Percentiles rank a stretch among this genome's conserved stretches.
phyloP scores from a whole-genome alignment of 2,329 filamentous ascomycete species.

The Rugonectria rugulosa region DNA sequence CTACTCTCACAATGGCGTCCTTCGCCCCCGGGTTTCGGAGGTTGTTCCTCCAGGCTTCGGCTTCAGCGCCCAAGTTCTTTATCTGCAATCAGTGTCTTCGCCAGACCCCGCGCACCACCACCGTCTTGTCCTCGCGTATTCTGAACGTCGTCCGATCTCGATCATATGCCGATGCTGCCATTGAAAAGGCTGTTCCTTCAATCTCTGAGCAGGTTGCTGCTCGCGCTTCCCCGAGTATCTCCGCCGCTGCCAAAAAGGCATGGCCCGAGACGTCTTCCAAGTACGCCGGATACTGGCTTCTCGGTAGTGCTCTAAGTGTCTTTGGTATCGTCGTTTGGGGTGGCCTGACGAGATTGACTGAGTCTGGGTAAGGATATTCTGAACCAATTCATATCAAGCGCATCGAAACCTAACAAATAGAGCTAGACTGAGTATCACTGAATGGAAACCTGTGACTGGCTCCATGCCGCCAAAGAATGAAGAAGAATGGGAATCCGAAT shows the following conservation, averaged over 20 bases:
- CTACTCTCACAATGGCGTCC: conserved; percentile 48
- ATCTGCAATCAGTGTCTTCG: conserved; percentile 60
- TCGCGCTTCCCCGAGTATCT: conserved; percentile 31
- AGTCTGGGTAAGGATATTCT: conserved; percentile 78
- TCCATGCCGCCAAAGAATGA: conserved; percentile 82
- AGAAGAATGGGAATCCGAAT: conserved; percentile 90
- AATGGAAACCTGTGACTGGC: conserved; percentile 97
- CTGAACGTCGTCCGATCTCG: conserved; percentile 50
- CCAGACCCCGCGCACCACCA: conserved; percentile 40
- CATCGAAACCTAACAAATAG: conserved; percentile 6
- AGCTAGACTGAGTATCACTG: conserved; percentile 88
- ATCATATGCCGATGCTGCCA: conserved; percentile 46
- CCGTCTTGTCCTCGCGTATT: conserved; percentile 46
- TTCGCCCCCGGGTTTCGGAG: conserved; percentile 53
- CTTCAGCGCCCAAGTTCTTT: conserved; percentile 47
- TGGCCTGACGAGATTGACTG: conserved; percentile 89
- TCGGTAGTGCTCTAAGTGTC: conserved; percentile 89
- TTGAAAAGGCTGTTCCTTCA: conserved; percentile 38
- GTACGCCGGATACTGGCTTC: conserved; percentile 87
- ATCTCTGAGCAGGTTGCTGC: conserved; percentile 38
- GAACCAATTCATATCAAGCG: background rate
- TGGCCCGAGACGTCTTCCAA: conserved; percentile 74
- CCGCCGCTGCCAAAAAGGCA: conserved; percentile 44
- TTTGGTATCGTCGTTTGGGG: conserved; percentile 98
- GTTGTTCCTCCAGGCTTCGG: conserved; percentile 46